Conservation (phyloP, 2,329 filamentous ascomycete genomes). For the Didymella glomerata region DNA sequence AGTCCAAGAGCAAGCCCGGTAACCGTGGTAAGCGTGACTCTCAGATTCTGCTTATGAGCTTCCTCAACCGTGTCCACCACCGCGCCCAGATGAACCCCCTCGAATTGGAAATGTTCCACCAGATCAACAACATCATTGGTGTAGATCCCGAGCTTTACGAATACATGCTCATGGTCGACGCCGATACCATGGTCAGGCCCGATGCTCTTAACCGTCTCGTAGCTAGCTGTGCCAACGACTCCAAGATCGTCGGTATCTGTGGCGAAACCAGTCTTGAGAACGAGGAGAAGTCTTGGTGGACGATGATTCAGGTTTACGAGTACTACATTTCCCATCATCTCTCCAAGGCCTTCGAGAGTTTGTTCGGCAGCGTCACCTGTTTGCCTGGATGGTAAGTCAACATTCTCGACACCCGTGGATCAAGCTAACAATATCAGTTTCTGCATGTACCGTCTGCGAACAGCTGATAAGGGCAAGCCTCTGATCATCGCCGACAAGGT, state of each 20-base stretch:
- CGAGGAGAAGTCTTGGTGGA: conserved; percentile 95
- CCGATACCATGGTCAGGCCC: conserved; percentile 91
- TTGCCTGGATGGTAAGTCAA: conserved; percentile 92
- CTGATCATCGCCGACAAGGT: conserved; percentile 91
- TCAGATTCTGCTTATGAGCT: conserved; percentile 94
- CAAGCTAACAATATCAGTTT: conserved; percentile 69
- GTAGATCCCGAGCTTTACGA: conserved; percentile 98
- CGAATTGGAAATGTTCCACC: conserved; percentile 97
- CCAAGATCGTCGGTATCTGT: conserved; percentile 96
- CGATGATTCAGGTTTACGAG: conserved; percentile 99
- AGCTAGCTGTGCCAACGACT: conserved; percentile 89
- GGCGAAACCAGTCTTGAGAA: conserved; percentile 97
- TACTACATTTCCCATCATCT: conserved; percentile 99
- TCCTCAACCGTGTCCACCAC: conserved; percentile 97
- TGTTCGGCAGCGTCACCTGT: conserved; percentile 98
- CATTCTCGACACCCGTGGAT: neutral
- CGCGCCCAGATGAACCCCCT: conserved; percentile 93
- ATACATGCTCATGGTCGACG: conserved; percentile 96
- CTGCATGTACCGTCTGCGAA: conserved; percentile 96
- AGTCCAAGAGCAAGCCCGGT: conserved; percentile 87
- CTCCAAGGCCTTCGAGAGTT: conserved; percentile 94
- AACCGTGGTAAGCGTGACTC: conserved; percentile 99
- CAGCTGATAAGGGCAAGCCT: conserved; percentile 91
- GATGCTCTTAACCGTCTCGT: conserved; percentile 93
- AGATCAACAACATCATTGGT: conserved; percentile 98